phyloP scores from a whole-genome alignment of 1,139 yeast genomes.

The Candida tunisiensis region DNA sequence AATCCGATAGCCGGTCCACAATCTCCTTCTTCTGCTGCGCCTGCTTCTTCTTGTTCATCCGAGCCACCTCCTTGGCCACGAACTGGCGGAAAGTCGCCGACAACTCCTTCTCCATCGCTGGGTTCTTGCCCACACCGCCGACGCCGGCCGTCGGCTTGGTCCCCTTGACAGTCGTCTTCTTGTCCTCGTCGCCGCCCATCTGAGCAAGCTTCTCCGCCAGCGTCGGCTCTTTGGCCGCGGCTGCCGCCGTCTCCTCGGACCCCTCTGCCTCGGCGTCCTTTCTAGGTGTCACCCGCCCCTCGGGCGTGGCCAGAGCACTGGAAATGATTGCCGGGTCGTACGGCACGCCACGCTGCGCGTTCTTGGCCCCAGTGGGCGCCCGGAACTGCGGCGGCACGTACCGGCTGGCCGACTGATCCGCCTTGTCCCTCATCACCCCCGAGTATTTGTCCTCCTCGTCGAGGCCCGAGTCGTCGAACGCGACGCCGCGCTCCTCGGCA shows the following conservation, averaged over 20 bases:
- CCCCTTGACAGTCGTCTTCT: too few species aligned
- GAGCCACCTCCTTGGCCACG: conserved; percentile 17
- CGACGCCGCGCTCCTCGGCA: conserved; percentile 79
- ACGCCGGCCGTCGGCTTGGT: too few species aligned
- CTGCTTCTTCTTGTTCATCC: conserved; percentile 15
- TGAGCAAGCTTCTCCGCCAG: not conserved
- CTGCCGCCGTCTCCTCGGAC: conserved; percentile 5
- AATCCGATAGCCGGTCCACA: conserved; percentile 37
- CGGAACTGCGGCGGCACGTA: conserved; percentile 54
- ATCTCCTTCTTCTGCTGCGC: conserved; percentile 26
- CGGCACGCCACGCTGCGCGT: conserved; percentile 8
- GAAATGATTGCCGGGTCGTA: conserved; percentile 66
- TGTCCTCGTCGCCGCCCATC: not conserved
- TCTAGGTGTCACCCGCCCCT: conserved; percentile 3
- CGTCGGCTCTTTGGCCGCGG: conserved; percentile 4
- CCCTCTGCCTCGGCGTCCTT: conserved; percentile 1
- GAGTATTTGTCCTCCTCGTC: conserved; percentile 96
- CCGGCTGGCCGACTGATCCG: conserved; percentile 15
- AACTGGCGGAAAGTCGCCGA: conserved; percentile 20
- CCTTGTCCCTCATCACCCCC: conserved; percentile 35
- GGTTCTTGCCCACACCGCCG: conserved; percentile 3
- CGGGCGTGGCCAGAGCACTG: conserved; percentile 9
- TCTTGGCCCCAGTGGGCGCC: conserved; percentile 13
- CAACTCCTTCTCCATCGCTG: conserved; percentile 15
- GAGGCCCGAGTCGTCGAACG: conserved; percentile 64